Conservation (phyloP, 2,329 filamentous ascomycete genomes). For the Colletotrichum sp. region DNA sequence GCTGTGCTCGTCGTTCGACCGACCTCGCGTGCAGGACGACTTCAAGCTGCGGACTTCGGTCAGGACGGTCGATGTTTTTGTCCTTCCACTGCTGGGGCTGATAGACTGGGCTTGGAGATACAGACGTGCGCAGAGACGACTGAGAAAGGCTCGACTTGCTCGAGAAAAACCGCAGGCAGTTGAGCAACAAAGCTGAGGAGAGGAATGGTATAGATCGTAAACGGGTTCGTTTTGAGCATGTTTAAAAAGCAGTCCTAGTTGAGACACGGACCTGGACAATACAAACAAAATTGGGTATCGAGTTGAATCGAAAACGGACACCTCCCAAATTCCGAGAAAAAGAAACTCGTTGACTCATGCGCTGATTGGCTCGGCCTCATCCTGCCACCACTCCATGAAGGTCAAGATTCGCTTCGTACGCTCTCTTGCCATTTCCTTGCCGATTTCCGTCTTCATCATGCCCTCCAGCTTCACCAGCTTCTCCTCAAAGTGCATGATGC, state of each 20-base stretch:
- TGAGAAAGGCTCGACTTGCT: background rate
- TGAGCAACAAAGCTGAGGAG: background rate
- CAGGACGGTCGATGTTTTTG: slow-evolving; percentile 8
- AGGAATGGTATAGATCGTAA: background rate
- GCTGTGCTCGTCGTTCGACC: slow-evolving; percentile 8
- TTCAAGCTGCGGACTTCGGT: slow-evolving; percentile 9
- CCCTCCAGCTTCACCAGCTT: slow-evolving; percentile 72
- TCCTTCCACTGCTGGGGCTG: slow-evolving; percentile 4
- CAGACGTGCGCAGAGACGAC: background rate
- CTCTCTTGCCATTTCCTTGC: slow-evolving; percentile 56
- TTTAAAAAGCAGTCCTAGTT: background rate
- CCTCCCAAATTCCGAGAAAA: background rate
- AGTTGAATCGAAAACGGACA: slow-evolving; percentile 15
- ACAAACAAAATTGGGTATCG: slow-evolving; percentile 8
- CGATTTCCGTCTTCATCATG: slow-evolving; percentile 69
- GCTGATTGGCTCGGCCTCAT: slow-evolving; percentile 42
- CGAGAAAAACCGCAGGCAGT: background rate
- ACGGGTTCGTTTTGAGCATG: background rate
- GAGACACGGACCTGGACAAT: background rate
- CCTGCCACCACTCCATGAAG: slow-evolving; percentile 64
- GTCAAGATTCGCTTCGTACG: slow-evolving; percentile 56
- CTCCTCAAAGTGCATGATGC: slow-evolving; percentile 77
- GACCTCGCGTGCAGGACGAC: slow-evolving; percentile 7
- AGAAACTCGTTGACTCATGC: background rate
- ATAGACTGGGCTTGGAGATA: slow-evolving; percentile 18